Conservation (phyloP, 306 rosid species). For the Leucaena leucocephala region DNA sequence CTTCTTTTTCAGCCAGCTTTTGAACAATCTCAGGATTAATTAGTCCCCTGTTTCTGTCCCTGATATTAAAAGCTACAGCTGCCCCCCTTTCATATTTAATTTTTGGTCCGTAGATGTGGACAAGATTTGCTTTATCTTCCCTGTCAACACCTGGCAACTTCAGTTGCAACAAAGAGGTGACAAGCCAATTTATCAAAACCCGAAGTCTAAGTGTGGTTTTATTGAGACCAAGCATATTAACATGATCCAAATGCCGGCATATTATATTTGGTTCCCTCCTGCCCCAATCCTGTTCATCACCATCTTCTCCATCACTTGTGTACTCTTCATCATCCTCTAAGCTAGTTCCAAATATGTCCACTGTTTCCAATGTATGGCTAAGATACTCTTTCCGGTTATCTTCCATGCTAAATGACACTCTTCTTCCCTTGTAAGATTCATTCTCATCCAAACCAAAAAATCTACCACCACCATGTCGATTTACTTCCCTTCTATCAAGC, state of each 20-base stretch:
- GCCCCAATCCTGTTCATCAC: slow-evolving; percentile 59
- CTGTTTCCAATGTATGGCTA: slow-evolving; percentile 54
- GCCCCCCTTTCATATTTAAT: slow-evolving; percentile 96
- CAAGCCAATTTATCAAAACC: slow-evolving; percentile 92
- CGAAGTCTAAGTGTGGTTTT: slow-evolving; percentile 85
- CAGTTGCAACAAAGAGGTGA: slow-evolving; percentile 83
- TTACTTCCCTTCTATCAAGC: slow-evolving; percentile 84
- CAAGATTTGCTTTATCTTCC: slow-evolving; percentile 55
- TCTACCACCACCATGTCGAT: slow-evolving; percentile 68
- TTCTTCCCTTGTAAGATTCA: slow-evolving; percentile 64
- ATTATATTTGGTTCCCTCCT: slow-evolving; percentile 74
- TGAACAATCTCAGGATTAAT: slow-evolving; percentile 88
- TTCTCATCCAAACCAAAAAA: slow-evolving; percentile 77
- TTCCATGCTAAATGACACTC: slow-evolving; percentile 85
- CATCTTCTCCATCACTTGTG: slow-evolving; percentile 78
- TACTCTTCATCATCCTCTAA: slow-evolving; percentile 70
- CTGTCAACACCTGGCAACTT: slow-evolving; percentile 60
- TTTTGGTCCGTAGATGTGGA: slow-evolving; percentile 89
- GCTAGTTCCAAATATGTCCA: slow-evolving; percentile 67
- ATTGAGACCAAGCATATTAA: slow-evolving; percentile 84
- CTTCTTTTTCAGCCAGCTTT: slow-evolving; percentile 91
- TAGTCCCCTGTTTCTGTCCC: slow-evolving; percentile 66
- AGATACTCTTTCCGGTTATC: slow-evolving; percentile 60
- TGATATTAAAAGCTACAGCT: slow-evolving; percentile 89
- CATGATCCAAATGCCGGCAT: slow-evolving; percentile 79